Evolutionary conservation across 805 yeast species (phyloP), one percentile per base, ranked within the genome.

Genomic region (Saturnispora silvae): DNA sequence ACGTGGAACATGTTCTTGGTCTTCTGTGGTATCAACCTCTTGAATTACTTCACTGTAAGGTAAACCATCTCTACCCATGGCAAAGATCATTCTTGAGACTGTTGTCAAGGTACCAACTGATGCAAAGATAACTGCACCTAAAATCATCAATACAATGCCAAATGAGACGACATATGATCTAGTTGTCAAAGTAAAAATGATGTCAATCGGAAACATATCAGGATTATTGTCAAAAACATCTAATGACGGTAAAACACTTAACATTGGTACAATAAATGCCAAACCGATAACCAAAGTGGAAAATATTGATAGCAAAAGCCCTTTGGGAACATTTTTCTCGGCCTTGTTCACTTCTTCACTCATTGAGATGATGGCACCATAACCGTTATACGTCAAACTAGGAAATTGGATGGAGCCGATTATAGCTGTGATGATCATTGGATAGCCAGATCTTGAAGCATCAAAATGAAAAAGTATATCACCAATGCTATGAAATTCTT

Each of bases 391-490:
- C 17, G 89, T 81, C 57, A 81, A 80, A 23, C 81, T 75, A 1
- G 86, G 76, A 44, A 82, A 80, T 56, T 80, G 86, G 40, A 83
- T 69, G 0, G 92, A 92, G 0, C 94, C 94, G 31, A 83, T 73
- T 35, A 83, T 59, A 44, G 82, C 82, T 2, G 92, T 84, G 42
- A 82, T 48, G 2, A 73, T 67, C 34, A 65, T 69, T 14, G 83
- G 79, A 80, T 86, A 81, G 3, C 92, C 94, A 4, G 86, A 77
- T 35, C 84, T 56, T 7, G 77, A 61, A 35, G 78, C 79, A 54
- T 81, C 85, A 51, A 81, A 81, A 46, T 67, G 67, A 13, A 84
- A 73, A 31, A 81, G 61, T 23, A 81, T 74, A 38, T 68, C 70
- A 35, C 68, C 63, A 27, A 77, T 48, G 17, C 79, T 72, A 47